phyloP scores from a whole-genome alignment of 2,329 filamentous ascomycete genomes.

The Talaromyces atroroseus region DNA sequence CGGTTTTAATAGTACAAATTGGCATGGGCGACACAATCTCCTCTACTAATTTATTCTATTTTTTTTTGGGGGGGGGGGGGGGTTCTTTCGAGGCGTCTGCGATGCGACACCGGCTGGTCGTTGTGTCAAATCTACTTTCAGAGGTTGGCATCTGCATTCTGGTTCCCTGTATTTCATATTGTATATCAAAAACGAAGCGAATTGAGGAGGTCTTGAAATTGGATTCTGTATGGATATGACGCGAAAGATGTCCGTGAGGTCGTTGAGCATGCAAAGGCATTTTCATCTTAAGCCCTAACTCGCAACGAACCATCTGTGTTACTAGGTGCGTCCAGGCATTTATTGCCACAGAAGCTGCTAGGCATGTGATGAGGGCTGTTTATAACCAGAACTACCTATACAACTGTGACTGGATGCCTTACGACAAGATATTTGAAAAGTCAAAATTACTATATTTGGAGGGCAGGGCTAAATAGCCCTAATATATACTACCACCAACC shows the following conservation, averaged over 20 bases:
- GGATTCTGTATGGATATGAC: neutral
- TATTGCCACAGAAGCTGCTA: neutral
- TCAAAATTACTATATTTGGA: neutral
- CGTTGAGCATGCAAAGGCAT: neutral
- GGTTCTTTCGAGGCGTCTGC: neutral
- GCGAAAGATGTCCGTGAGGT: neutral
- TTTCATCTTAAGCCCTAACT: neutral
- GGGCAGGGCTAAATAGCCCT: neutral
- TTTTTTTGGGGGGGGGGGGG: too few species aligned
- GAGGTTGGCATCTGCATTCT: neutral
- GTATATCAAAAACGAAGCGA: neutral
- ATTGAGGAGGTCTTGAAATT: neutral
- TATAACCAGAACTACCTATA: too few species aligned
- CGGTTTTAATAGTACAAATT: neutral
- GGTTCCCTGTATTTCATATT: neutral
- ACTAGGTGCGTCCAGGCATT: neutral
- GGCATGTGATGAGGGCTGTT: neutral
- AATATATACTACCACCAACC: neutral
- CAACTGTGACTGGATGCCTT: neutral
- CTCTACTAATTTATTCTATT: neutral
- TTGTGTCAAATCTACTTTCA: neutral
- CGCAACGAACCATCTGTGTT: neutral
- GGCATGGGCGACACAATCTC: neutral
- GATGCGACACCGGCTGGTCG: neutral
- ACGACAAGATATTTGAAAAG: neutral